Conservation (phyloP, 768 basidiomycete species). For the Kwoniella pini region DNA sequence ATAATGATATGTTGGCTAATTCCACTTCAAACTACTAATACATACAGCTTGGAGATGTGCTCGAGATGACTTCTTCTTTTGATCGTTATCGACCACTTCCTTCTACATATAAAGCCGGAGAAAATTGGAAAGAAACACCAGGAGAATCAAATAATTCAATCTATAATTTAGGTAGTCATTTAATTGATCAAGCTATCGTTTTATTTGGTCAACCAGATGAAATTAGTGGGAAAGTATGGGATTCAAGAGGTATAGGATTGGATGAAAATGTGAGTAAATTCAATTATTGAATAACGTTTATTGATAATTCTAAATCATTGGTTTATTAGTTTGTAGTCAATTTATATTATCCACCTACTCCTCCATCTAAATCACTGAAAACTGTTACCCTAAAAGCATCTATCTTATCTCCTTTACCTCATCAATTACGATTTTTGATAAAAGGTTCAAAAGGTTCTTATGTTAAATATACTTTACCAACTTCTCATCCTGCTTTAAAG, state of each 20-base stretch:
- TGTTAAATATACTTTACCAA: conserved; percentile 60
- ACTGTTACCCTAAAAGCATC: conserved; percentile 70
- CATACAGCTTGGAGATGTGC: conserved; percentile 58
- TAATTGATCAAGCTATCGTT: conserved; percentile 73
- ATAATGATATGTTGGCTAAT: too few species aligned
- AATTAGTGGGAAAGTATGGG: conserved; percentile 58
- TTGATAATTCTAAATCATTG: background rate
- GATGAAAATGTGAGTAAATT: conserved; percentile 55
- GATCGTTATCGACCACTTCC: conserved; percentile 64
- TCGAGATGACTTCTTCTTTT: conserved; percentile 43
- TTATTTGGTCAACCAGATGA: conserved; percentile 74
- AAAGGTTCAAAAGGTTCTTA: conserved; percentile 72
- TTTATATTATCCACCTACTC: conserved; percentile 45
- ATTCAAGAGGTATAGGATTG: conserved; percentile 41
- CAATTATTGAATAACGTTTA: background rate
- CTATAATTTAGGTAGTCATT: conserved; percentile 77
- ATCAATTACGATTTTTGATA: conserved; percentile 71
- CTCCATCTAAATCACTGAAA: conserved; percentile 57
- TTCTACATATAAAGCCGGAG: conserved; percentile 11
- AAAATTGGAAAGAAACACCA: conserved; percentile 71
- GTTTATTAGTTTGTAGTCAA: conserved; percentile 44
- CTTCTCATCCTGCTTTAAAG: conserved; percentile 10
- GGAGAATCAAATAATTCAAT: conserved; percentile 66
- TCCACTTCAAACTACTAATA: too few species aligned
- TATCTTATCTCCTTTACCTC: conserved; percentile 66